A percentile compares a stretch with the other conserved stretches of the same genome.
Evolutionary conservation across 495 filamentous ascomycete genomes (phyloP).

Genomic region (Talaromyces thailandensis): DNA sequence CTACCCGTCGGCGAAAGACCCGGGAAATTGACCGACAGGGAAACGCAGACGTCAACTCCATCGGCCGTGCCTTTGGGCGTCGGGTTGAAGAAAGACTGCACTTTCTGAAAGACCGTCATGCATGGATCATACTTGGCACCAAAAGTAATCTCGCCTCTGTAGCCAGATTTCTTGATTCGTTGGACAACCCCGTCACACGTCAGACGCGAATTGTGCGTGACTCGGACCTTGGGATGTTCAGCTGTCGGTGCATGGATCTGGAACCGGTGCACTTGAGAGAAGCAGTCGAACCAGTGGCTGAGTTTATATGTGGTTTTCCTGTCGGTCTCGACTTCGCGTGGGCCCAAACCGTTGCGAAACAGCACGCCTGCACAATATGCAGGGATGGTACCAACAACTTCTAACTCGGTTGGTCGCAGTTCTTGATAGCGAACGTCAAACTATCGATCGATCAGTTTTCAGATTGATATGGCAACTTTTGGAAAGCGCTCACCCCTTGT

Average conservation of each 20-base stretch:
- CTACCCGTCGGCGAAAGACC: constrained; percentile 23
- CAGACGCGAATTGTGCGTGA: constrained; percentile 66
- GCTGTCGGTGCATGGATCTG: constrained; percentile 39
- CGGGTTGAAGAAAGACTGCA: constrained; percentile 44
- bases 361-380: constrained; percentile 51
- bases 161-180: constrained; percentile 43
- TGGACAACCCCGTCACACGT: constrained; percentile 49
- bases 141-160: constrained; percentile 39
- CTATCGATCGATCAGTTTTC: constrained; percentile 18
- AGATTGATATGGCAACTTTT: too few relatives aligned
- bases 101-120: constrained; percentile 55
- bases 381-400: constrained; percentile 40
- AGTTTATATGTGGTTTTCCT: constrained; percentile 44
- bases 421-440: constrained; percentile 44
- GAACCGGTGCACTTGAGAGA: constrained; percentile 67
- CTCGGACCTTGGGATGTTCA: constrained; percentile 20
- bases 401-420: constrained; percentile 35
- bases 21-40: constrained; percentile 49
- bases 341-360: constrained; percentile 65
- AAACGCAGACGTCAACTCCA: constrained; percentile 50
- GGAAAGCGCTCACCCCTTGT: constrained; percentile 14
- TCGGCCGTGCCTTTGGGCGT: constrained; percentile 13
- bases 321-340: constrained; percentile 45
- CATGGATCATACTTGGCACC: constrained; percentile 61
- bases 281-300: constrained; percentile 75